Base-by-base conservation (phyloP, 176 grass and related monocot species). In the Tillandsia fasciculata region DNA sequence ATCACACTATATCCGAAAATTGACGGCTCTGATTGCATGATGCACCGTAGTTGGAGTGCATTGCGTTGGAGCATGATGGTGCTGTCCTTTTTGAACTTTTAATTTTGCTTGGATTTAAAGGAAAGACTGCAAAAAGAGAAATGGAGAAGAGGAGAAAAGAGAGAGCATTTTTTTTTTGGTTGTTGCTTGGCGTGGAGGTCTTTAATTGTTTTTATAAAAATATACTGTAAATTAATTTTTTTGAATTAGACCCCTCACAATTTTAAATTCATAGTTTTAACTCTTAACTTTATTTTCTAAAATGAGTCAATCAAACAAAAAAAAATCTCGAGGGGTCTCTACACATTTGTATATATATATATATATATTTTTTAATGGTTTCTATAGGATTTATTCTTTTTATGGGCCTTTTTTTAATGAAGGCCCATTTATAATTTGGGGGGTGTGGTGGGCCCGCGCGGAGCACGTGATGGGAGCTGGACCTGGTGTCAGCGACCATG, bases 21-120 rank as follows among this genome's bases (percentile, higher is more conserved):
- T 5, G 3, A 42, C 4, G 33, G 33, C 33, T 42, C 3, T 42
- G 33, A 42, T 42, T 7, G 33, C 33, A 42, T 22, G 51, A 63
- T 29, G 54, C 64, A 68, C 69, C 49, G 13, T 4, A 80, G 15
- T 82, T 82, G 48, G 24, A 26, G 73, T 54, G 12, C 6, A 64
- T 11, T 24, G 10, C 53, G 23, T 42, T 17, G 14, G 47, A 8
- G 54, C 54, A 59, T 59, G 54, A 59, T 59, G 54, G 15, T 59
- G 54, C 17, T 17, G n/a, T 58, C 56, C 58, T 69, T 68, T 72
- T 68, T 58, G 13, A 10, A n/a, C 48, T 69, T 74, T 80, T 69
- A 47, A 28, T 24, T 27, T 84, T 81, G 84, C 84, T 87, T 87
- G 78, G 51, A 74, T 76, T 82, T 69, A 84, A 87, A 84, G 84